Conservation (phyloP, 1,284 basidiomycete genomes). For the Taiwanofungus camphoratus region DNA sequence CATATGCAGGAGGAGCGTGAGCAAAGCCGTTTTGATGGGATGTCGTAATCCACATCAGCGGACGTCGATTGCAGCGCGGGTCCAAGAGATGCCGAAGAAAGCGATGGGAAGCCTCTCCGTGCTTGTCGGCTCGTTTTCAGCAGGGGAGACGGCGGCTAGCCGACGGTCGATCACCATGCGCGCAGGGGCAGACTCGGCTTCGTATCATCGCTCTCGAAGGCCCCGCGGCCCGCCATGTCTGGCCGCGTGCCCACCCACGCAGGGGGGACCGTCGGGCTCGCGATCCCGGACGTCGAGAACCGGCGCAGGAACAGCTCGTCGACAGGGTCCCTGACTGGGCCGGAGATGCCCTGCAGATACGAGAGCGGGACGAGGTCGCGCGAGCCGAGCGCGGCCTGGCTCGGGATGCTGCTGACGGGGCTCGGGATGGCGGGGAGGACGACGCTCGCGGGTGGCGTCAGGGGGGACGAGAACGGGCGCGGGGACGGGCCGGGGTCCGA, state of each 20-base stretch:
- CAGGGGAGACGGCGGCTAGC: neutral
- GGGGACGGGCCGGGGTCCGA: constrained; percentile 21
- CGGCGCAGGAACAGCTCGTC: constrained; percentile 26
- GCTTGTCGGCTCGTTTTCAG: neutral
- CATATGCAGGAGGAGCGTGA: too few relatives aligned
- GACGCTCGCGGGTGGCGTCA: constrained; percentile 17
- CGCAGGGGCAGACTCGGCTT: constrained; percentile 4
- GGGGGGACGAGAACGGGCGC: constrained; percentile 19
- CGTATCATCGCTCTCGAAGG: constrained; percentile 6
- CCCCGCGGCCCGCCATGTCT: neutral
- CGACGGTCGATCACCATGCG: neutral
- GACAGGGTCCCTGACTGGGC: constrained; percentile 23
- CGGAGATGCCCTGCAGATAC: constrained; percentile 23
- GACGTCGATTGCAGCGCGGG: neutral
- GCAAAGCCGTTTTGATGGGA: too few relatives aligned
- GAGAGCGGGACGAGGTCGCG: constrained; percentile 26
- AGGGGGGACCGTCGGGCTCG: constrained; percentile 1
- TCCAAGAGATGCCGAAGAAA: neutral
- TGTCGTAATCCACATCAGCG: too few relatives aligned
- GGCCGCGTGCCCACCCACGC: neutral
- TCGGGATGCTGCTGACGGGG: neutral
- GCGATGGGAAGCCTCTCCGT: neutral
- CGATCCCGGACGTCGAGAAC: constrained; percentile 15
- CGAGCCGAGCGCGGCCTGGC: neutral
- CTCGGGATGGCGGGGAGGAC: constrained; percentile 7